These are phyloP conservation scores for Leccinum subrobustum DNA, from an alignment of 1,284 basidiomycete species.

Conservation along the genomic window DNA sequence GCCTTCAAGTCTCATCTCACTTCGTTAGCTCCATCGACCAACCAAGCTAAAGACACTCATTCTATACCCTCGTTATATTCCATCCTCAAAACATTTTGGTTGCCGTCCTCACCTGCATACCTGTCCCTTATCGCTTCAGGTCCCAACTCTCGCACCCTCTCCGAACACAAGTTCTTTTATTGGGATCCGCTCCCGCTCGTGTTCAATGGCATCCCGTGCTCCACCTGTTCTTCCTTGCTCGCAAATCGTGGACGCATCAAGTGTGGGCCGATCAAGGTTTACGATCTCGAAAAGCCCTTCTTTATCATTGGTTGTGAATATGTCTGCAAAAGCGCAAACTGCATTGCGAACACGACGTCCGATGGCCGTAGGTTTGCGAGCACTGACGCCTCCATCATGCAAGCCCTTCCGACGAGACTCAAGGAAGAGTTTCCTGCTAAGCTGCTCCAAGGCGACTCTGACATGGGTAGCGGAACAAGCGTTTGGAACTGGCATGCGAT, in stretches of 20 bases:
- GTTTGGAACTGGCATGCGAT: slow-evolving; percentile 73
- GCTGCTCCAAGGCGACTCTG: slow-evolving; percentile 49
- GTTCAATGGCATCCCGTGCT: slow-evolving; percentile 73
- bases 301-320: slow-evolving; percentile 81
- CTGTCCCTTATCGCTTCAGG: slow-evolving; percentile 72
- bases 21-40: slow-evolving; percentile 48
- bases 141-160: slow-evolving; percentile 59
- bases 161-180: slow-evolving; percentile 71
- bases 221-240: slow-evolving; percentile 54
- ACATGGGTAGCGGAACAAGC: slow-evolving; percentile 53
- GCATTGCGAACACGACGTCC: slow-evolving; percentile 37
- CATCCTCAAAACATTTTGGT: slow-evolving; percentile 75
- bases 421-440: slow-evolving; percentile 70
- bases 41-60: slow-evolving; percentile 41
- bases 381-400: slow-evolving; percentile 66
- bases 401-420: slow-evolving; percentile 60
- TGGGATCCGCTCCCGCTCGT: slow-evolving; percentile 78
- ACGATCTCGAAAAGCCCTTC: slow-evolving; percentile 73
- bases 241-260: slow-evolving; percentile 65
- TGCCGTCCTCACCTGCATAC: slow-evolving; percentile 70
- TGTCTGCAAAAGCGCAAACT: slow-evolving; percentile 51
- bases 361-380: slow-evolving; percentile 65
- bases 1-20: slow-evolving; percentile 70
- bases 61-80: slow-evolving; percentile 66
- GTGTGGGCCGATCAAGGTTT: slow-evolving; percentile 68